Evolutionary conservation across 1,284 basidiomycete species (phyloP), one percentile per base, ranked within the genome.

Genomic region (Rhodotorula sp.): DNA sequence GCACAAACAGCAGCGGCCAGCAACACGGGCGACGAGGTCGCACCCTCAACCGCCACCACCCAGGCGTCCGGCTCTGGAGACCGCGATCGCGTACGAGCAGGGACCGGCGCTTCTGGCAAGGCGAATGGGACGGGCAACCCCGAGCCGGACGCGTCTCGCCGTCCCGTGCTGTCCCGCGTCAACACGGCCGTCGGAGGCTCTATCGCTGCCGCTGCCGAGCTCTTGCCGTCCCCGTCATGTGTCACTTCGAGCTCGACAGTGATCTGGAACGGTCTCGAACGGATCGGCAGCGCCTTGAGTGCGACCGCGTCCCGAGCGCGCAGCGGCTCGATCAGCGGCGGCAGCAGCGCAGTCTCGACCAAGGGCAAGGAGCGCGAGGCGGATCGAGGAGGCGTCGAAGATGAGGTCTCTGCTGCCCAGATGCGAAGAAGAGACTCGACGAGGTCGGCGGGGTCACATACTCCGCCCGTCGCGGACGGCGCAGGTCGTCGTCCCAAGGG

Each of bases 201-300:
- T 3, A 5, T 34, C 21, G 31, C 23, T 20, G 23, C 26, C 21
- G 54, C 63, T 8, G 63, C 60, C 43, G 66, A 67, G 8, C 65
- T 67, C 7, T 26, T 69, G 14, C 68, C 68, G 12, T 67, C 65
- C 7, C n/a, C 62, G 0, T 10, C 67, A 1, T 71, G 63, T 46
- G 58, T 71, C 48, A 29, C 64, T 3, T 68, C 65, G 46, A 66
- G 69, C 8, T 70, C 69, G 1, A 62, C 72, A 5, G 69, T 64
- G 5, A 54, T 73, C 48, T 23, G 39, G n/a, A 59, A 20, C 48
- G 66, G 66, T 4, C 57, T 70, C 57, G 62, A 59, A 23, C 64
- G 61, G 23, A 39, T 70, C 18, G 46, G 54, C 3, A 23, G 21
- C 31, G 54, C 34, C n/a, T 26, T 23, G 0, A 26, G 23, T 21